phyloP scores from a whole-genome alignment of 371 early-diverging fungal species.

The Batkoa obscura region DNA sequence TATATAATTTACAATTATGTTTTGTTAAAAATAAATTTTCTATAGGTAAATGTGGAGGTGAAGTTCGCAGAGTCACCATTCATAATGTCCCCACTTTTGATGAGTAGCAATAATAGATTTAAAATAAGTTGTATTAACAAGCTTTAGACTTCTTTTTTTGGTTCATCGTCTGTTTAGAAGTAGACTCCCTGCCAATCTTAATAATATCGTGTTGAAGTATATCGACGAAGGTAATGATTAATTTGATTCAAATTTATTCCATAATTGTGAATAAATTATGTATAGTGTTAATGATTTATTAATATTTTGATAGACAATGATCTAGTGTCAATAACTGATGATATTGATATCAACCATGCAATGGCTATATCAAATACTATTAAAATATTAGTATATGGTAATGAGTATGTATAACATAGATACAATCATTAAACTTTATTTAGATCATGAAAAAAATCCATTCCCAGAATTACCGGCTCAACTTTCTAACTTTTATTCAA shows the following conservation, averaged over 20 bases:
- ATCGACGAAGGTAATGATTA: neutral
- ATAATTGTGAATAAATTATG: too few species aligned
- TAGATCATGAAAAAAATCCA: too few species aligned
- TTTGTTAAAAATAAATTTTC: neutral
- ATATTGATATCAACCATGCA: slow-evolving; percentile 2
- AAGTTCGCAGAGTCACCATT: neutral
- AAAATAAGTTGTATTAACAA: neutral
- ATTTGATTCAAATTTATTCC: too few species aligned
- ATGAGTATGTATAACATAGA: too few species aligned
- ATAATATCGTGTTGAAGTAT: neutral
- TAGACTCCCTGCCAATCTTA: neutral
- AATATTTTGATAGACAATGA: neutral
- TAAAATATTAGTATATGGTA: neutral
- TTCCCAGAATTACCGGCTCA: too few species aligned
- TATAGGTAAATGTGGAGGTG: neutral
- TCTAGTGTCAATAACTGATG: neutral
- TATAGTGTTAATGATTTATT: too few species aligned
- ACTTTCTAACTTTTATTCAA: too few species aligned
- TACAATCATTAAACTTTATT: too few species aligned
- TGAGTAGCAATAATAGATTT: neutral
- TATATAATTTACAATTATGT: neutral
- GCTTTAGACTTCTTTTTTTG: neutral
- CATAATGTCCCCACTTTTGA: neutral
- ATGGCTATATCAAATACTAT: neutral
- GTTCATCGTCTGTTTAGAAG: neutral